These are phyloP conservation scores for Plasmodium reichenowi DNA, from an alignment of 169 alveolate genomes.

Conservation along the genomic window DNA sequence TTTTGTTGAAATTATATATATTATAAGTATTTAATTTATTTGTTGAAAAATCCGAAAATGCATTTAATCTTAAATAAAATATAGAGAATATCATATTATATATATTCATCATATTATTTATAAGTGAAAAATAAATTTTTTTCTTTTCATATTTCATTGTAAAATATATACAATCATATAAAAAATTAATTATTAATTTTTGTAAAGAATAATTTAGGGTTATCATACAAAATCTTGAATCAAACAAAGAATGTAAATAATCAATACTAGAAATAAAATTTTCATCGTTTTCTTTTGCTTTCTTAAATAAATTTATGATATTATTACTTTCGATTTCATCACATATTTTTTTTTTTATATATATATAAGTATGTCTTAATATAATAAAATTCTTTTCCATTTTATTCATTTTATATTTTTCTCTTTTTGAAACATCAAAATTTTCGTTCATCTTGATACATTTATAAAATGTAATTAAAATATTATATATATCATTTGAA, in stretches of 20 bases:
- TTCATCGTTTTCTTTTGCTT: slow-evolving; percentile 46
- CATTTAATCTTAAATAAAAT: slow-evolving; percentile 60
- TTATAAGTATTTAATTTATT: slow-evolving; percentile 21
- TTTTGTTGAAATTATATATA: neutral
- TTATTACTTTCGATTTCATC: slow-evolving; percentile 42
- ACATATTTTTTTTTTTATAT: slow-evolving; percentile 60
- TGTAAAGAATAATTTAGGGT: slow-evolving; percentile 44
- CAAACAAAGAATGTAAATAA: slow-evolving; percentile 65
- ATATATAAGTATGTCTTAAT: slow-evolving; percentile 23
- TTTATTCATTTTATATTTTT: slow-evolving; percentile 5
- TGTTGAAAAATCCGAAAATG: slow-evolving; percentile 40
- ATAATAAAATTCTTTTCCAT: slow-evolving; percentile 17
- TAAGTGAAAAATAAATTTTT: slow-evolving; percentile 7
- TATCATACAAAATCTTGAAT: slow-evolving; percentile 40
- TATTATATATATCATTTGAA: slow-evolving; percentile 11
- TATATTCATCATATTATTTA: slow-evolving; percentile 49
- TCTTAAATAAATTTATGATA: slow-evolving; percentile 33
- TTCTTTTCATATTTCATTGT: neutral
- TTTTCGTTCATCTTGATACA: neutral
- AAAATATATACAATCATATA: slow-evolving; percentile 19
- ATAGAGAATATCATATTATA: slow-evolving; percentile 54
- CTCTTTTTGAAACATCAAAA: neutral
- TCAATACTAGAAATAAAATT: slow-evolving; percentile 49
- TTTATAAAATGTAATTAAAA: slow-evolving; percentile 4
- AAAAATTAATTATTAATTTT: slow-evolving; percentile 47